phyloP scores from a whole-genome alignment of 495 filamentous ascomycete genomes.

The Parmelia sp. region DNA sequence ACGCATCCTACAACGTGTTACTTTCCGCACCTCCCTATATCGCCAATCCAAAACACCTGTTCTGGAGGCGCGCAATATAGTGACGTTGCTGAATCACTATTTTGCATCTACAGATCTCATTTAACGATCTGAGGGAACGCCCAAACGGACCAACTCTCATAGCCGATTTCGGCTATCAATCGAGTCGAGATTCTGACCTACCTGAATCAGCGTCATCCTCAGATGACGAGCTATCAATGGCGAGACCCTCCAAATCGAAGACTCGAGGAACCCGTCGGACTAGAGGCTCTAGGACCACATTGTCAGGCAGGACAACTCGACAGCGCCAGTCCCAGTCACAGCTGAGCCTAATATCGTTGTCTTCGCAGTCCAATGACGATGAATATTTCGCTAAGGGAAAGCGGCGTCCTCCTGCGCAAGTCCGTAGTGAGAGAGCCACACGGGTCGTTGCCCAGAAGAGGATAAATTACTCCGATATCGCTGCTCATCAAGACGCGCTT shows the following conservation, averaged over 20 bases:
- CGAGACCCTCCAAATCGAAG: constrained; percentile 3
- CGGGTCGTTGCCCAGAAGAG: constrained; percentile 15
- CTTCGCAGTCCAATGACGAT: constrained; percentile 2
- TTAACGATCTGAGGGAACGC: constrained; percentile 12
- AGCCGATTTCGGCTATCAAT: constrained; percentile 5
- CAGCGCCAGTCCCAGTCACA: constrained; percentile 10
- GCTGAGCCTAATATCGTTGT: constrained; percentile 12
- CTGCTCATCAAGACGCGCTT: constrained; percentile 13
- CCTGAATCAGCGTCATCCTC: constrained; percentile 17
- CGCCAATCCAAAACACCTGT: not conserved
- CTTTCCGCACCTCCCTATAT: not conserved
- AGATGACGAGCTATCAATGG: constrained; percentile 24
- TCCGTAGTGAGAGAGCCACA: constrained; percentile 3
- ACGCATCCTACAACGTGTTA: not conserved
- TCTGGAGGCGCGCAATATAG: not conserved
- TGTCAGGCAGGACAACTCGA: constrained; percentile 6
- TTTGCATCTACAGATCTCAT: constrained; percentile 9
- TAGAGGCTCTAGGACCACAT: not conserved
- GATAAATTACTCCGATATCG: constrained; percentile 26
- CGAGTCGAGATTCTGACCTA: constrained; percentile 1
- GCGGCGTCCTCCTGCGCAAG: constrained; percentile 1
- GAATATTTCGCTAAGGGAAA: constrained; percentile 9
- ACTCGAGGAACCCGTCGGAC: not conserved
- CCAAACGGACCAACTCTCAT: constrained; percentile 13
- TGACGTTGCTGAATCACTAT: not conserved